Percentiles rank a stretch among this genome's conserved stretches.
These are phyloP conservation scores for Oxalis stricta DNA, from an alignment of 441 rosid species.

Conservation along the genomic window DNA sequence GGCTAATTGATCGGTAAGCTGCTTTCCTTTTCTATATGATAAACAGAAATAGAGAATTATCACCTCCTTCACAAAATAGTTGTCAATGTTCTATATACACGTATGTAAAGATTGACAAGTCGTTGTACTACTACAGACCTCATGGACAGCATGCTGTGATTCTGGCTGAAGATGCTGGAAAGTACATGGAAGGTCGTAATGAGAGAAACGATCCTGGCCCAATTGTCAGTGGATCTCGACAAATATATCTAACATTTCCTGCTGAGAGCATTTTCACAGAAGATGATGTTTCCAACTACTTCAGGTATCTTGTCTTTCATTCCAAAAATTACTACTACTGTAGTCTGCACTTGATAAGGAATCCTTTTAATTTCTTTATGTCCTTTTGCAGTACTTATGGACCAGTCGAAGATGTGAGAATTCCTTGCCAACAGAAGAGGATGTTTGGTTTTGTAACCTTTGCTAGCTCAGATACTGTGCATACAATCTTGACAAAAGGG, in stretches of 20 bases:
- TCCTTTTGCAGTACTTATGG: conserved; percentile 35
- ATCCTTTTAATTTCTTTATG: conserved; percentile 2
- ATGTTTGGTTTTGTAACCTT: conserved; percentile 79
- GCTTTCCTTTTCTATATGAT: no score
- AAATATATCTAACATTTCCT: conserved; percentile 58
- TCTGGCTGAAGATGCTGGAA: conserved; percentile 44
- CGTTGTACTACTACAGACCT: conserved; percentile 33
- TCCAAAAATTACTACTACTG: not conserved
- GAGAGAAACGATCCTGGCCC: conserved; percentile 40
- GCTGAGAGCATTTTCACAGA: conserved; percentile 58
- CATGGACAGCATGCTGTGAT: conserved; percentile 66
- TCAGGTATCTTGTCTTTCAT: conserved; percentile 24
- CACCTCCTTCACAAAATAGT: no score
- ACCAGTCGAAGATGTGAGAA: conserved; percentile 55
- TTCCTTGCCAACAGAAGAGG: conserved; percentile 57
- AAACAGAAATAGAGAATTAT: no score
- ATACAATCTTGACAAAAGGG: conserved; percentile 43
- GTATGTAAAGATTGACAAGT: no score
- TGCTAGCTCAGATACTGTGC: conserved; percentile 42
- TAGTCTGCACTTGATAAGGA: not conserved
- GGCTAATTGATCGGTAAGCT: conserved; percentile 58
- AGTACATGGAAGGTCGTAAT: conserved; percentile 24
- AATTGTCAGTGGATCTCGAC: conserved; percentile 37
- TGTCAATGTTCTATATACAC: no score
- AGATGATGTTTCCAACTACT: conserved; percentile 59